Base-by-base conservation (phyloP, 2,329 filamentous ascomycete species). In the Boeremia lycopersici region DNA sequence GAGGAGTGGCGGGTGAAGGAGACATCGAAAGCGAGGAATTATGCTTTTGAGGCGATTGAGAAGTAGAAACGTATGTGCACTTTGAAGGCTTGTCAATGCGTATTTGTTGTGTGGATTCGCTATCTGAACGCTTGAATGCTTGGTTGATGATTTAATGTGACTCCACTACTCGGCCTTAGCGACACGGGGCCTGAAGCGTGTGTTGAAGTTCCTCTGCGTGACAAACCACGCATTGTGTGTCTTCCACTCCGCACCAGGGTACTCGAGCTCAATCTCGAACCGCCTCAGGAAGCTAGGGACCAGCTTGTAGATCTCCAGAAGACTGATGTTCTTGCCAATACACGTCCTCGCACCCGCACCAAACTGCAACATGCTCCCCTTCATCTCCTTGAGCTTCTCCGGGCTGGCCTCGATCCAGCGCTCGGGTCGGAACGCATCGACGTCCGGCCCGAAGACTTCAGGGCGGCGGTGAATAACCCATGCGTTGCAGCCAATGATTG, bases 381-480 rank as follows among this genome's bases (percentile, higher is more conserved):
- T 86, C 87, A 89, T 89, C 69, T 85, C 82, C 73, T 81, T 83
- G 40, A 89, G 76, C 59, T 84, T 79, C 54, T 80, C 79, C 25
- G 85, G 81, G 41, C 81, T 61, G 1, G 80, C 78, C 36, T 83
- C 78, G 4, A 82, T 66, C 82, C 89, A 91, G 38, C 89, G 74
- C 73, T 92, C 89, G 0, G 89, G 89, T 11, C 86, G 76, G 70
- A 84, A 93, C 0, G 69, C 74, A 39, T 91, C 85, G 0, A 85
- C 84, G 57, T 92, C 86, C 0, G 78, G 70, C 2, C 89, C 89
- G 64, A 90, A 93, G 28, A 92, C 78, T 49, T 87, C 84, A 5
- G 81, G 79, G 2, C 86, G 81, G 3, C 87, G 82, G 65, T 93
- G 89, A 30, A 93, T 78, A 13, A 91, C 84, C 89, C 89, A 92